Evolutionary conservation across 1,139 yeast species (phyloP), one percentile per base, ranked within the genome.

Genomic region (Yamadazyma triangularis): DNA sequence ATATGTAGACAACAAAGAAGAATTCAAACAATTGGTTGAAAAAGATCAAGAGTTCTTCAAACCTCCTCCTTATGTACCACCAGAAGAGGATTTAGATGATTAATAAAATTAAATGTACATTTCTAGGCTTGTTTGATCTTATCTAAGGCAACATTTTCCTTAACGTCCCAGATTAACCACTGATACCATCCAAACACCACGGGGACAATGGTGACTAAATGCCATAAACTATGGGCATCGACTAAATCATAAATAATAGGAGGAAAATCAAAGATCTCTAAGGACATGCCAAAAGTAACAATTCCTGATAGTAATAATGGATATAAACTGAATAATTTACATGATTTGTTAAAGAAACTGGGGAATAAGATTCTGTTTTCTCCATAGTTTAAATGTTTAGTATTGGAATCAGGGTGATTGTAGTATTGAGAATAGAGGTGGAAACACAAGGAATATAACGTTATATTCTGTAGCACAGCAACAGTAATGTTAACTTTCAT

Each of bases 161-260:
- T 45, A 8, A 58, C 44, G 38, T 68, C 74, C 74, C 74, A 68
- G 12, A 66, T 40, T 46, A 64, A 49, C 74, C 74, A 68, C 34
- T 66, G 70, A 41, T 66, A 66, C 71, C 71, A 67, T 4, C 73
- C 73, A 41, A 47, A 55, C 29, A 49, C 51, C 3, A 59, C 67
- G 0, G 93, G 91, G 47, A 82, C 52, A 3, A 84, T 79, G 0
- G 94, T 84, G 12, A 79, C 77, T 33, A 79, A 63, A 55, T 89
- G 98, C 97, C 97, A 89, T 36, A 89, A 60, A 2, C 96, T 79
- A 56, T 91, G 98, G 1, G 98, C 96, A 58, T 91, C 98, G 1
- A 91, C 54, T 34, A 83, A 68, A 41, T 74, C 80, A 31, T 53
- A 62, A 35, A 77, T 56, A 3, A 67, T 30, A 3, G 91, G 95